These are phyloP conservation scores for Russula olivacea DNA, from an alignment of 768 basidiomycete genomes.

Conservation along the genomic window DNA sequence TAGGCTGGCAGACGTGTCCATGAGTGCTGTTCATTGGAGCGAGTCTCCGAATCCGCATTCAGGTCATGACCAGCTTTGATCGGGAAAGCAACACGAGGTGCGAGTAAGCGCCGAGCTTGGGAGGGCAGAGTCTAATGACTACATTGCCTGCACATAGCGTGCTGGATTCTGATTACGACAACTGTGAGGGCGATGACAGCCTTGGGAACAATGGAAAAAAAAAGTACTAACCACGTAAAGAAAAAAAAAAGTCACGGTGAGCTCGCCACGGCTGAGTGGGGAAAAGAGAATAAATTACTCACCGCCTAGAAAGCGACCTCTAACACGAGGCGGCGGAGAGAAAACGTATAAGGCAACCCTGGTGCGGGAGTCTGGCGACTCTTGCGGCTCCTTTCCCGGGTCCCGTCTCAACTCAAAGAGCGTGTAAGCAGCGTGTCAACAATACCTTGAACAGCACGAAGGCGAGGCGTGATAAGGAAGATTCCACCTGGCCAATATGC, in stretches of 20 bases:
- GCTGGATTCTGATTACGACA: conserved; percentile 29
- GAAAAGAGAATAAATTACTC: conserved; percentile 25
- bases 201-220: conserved; percentile 10
- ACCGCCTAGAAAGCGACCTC: conserved; percentile 23
- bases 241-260: conserved; percentile 19
- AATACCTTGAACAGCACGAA: conserved; percentile 51
- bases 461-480: conserved; percentile 47
- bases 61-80: conserved; percentile 56
- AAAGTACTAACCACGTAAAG: conserved; percentile 19
- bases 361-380: conserved; percentile 47
- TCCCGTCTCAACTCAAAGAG: conserved; percentile 57
- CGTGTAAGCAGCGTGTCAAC: conserved; percentile 62
- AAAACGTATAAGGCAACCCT: conserved; percentile 28
- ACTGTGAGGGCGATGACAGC: conserved; percentile 4
- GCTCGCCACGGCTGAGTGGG: conserved; percentile 23
- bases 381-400: conserved; percentile 46
- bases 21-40: conserved; percentile 66
- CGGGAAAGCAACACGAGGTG: conserved; percentile 62
- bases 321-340: conserved; percentile 24
- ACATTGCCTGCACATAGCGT: conserved; percentile 25
- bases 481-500: conserved; percentile 21
- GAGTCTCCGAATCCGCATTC: conserved; percentile 51
- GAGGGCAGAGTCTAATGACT: conserved; percentile 25
- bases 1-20: conserved; percentile 51
- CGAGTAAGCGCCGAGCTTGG: conserved; percentile 43